Conservation (phyloP, 495 filamentous ascomycete genomes). For the Podospora australis region DNA sequence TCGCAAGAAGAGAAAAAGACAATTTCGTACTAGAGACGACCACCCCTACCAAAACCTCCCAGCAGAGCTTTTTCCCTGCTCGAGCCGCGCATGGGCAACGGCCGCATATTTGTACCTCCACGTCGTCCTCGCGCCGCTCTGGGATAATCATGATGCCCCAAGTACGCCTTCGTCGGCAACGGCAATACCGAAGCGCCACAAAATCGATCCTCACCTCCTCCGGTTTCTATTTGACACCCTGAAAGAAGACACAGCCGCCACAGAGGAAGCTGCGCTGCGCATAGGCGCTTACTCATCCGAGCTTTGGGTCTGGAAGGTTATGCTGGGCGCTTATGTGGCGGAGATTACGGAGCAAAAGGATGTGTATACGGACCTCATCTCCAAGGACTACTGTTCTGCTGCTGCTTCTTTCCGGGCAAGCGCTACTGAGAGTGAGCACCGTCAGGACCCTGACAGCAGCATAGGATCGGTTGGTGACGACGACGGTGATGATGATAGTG, state of each 20-base stretch:
- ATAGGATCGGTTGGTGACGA: no score
- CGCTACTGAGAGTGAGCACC: no score
- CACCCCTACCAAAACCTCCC: slow-evolving; percentile 5
- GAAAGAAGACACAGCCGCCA: slow-evolving; percentile 11
- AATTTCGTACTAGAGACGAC: no score
- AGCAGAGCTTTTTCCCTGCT: slow-evolving; percentile 7
- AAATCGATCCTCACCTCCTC: slow-evolving; percentile 10
- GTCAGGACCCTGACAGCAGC: no score
- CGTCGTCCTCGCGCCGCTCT: slow-evolving; percentile 10
- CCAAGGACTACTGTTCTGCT: no score
- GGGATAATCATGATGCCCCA: not conserved
- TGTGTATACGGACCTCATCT: no score
- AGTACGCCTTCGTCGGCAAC: no score
- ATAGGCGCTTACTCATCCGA: slow-evolving; percentile 17
- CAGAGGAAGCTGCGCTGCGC: slow-evolving; percentile 17
- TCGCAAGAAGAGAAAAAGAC: not conserved
- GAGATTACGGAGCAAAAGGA: no score
- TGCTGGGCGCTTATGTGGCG: not conserved
- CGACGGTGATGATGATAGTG: no score
- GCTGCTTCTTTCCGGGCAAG: no score
- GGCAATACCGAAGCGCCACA: not conserved
- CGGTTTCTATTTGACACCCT: slow-evolving; percentile 14
- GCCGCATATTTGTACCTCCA: slow-evolving; percentile 22
- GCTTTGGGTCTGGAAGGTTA: slow-evolving; percentile 16
- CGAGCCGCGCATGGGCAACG: slow-evolving; percentile 20